These are phyloP conservation scores for Neofusicoccum sp. DNA, from an alignment of 2,329 filamentous ascomycete genomes.

Conservation along the genomic window DNA sequence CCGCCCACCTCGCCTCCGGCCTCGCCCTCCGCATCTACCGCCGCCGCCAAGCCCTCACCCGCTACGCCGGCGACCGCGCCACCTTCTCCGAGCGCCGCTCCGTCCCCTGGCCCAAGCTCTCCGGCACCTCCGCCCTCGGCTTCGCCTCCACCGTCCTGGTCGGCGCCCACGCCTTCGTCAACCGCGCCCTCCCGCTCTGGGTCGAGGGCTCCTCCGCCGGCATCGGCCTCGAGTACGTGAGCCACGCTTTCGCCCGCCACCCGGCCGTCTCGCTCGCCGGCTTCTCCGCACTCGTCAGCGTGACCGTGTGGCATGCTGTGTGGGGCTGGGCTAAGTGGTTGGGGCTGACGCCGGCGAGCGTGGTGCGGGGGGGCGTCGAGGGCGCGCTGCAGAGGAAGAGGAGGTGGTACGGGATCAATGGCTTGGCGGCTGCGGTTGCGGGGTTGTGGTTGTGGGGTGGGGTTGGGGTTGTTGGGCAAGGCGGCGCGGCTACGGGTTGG, in stretches of 20 bases:
- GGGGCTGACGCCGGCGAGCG: constrained; percentile 61
- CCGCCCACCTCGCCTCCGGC: constrained; percentile 76
- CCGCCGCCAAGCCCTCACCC: constrained; percentile 67
- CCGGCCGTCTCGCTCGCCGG: constrained; percentile 67
- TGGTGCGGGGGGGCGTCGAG: constrained; percentile 52
- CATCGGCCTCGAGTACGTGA: constrained; percentile 79
- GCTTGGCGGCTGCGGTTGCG: constrained; percentile 58
- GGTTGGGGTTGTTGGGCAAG: constrained; percentile 74
- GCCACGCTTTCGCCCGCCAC: constrained; percentile 79
- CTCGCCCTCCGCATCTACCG: constrained; percentile 76
- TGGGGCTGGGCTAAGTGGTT: constrained; percentile 88
- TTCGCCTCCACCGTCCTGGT: constrained; percentile 70
- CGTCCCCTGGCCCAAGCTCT: constrained; percentile 70
- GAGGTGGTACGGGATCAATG: constrained; percentile 74
- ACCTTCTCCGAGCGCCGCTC: constrained; percentile 54
- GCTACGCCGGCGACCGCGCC: constrained; percentile 68
- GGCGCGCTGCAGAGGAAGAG: constrained; percentile 61
- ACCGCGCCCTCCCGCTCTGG: constrained; percentile 72
- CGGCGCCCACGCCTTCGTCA: constrained; percentile 72
- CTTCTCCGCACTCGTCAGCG: constrained; percentile 68
- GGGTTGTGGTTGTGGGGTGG: constrained; percentile 81
- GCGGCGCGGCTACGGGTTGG: constrained; percentile 73
- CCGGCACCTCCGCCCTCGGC: constrained; percentile 70
- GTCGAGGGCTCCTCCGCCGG: constrained; percentile 86
- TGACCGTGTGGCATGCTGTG: constrained; percentile 75